Evolutionary conservation across 768 basidiomycete genomes (phyloP).

Genomic region (Mycena alexandri): DNA sequence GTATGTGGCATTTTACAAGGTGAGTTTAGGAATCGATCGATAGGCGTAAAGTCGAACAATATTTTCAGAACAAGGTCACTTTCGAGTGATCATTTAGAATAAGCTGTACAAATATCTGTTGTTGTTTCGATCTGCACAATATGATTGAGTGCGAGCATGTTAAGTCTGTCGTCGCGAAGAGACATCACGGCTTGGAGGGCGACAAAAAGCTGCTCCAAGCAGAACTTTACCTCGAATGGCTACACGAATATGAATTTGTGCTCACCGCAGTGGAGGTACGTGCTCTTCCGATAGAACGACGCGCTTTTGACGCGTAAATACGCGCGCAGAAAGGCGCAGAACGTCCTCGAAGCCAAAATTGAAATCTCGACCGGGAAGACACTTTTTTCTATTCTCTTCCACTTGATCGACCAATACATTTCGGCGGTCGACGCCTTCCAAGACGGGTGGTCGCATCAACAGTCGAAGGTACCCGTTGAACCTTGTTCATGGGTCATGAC

Average conservation of each 20-base stretch:
- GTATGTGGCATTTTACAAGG: constrained; percentile 87
- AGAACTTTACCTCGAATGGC: constrained; percentile 59
- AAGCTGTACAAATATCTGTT: constrained; percentile 27
- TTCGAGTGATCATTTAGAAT: constrained; percentile 41
- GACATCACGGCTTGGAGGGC: constrained; percentile 39
- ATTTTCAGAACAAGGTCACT: constrained; percentile 53
- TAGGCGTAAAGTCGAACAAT: no score
- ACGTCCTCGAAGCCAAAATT: constrained; percentile 52
- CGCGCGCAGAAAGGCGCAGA: constrained; percentile 49
- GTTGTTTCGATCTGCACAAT: constrained; percentile 15
- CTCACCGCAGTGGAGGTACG: constrained; percentile 54
- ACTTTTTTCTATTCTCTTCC: constrained; percentile 56
- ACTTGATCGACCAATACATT: constrained; percentile 58
- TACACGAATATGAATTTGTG: constrained; percentile 55
- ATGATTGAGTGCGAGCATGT: constrained; percentile 39
- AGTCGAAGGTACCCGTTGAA: constrained; percentile 40
- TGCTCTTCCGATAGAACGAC: constrained; percentile 1
- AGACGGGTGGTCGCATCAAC: constrained; percentile 54
- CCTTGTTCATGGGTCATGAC: constrained; percentile 56
- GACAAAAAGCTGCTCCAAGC: constrained; percentile 53
- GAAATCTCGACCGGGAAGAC: constrained; percentile 54
- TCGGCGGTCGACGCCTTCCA: constrained; percentile 60
- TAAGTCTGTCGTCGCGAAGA: constrained; percentile 48
- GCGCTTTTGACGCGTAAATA: constrained; percentile 16
- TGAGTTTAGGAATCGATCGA: constrained; percentile 34